Conservation (phyloP, 495 filamentous ascomycete genomes). For the Penicillium atrosanguineum region DNA sequence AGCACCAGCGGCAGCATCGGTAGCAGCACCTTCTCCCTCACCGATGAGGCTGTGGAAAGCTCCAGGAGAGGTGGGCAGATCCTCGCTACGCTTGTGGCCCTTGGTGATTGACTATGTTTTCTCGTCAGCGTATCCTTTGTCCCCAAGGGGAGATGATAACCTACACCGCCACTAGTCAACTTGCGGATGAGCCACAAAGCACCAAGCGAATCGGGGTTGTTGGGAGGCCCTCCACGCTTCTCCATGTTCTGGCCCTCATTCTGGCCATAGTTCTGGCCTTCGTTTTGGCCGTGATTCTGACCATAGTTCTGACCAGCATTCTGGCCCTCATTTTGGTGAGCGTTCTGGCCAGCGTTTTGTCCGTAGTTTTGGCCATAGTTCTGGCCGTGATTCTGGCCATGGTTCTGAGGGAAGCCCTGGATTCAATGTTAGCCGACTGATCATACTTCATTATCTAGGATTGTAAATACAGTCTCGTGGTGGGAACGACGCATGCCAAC, state of each 20-base stretch:
- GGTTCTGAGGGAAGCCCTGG: not conserved
- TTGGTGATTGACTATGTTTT: not conserved
- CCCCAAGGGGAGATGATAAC: not conserved
- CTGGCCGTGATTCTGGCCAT: conserved; percentile 6
- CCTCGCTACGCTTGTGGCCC: not conserved
- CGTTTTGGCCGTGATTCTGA: conserved; percentile 10
- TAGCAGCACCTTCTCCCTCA: not conserved
- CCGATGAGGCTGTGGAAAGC: not conserved
- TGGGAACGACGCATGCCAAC: not conserved
- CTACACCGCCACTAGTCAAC: conserved; percentile 9
- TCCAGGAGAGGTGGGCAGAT: not conserved
- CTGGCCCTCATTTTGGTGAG: conserved; percentile 2
- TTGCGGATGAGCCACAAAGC: conserved; percentile 1
- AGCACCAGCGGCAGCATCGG: not conserved
- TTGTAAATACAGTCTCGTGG: not conserved
- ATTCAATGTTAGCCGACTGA: not conserved
- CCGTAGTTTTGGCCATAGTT: conserved; percentile 9
- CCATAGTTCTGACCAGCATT: conserved; percentile 6
- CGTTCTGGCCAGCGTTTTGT: conserved; percentile 6
- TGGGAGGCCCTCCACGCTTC: conserved; percentile 5
- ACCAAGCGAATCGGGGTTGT: not conserved
- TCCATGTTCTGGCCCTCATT: conserved; percentile 11
- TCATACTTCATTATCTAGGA: not conserved
- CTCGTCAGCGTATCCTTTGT: not conserved
- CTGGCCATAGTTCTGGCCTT: conserved; percentile 10